phyloP scores from a whole-genome alignment of 208 protist genomes.

The Acanthamoeba royreba region DNA sequence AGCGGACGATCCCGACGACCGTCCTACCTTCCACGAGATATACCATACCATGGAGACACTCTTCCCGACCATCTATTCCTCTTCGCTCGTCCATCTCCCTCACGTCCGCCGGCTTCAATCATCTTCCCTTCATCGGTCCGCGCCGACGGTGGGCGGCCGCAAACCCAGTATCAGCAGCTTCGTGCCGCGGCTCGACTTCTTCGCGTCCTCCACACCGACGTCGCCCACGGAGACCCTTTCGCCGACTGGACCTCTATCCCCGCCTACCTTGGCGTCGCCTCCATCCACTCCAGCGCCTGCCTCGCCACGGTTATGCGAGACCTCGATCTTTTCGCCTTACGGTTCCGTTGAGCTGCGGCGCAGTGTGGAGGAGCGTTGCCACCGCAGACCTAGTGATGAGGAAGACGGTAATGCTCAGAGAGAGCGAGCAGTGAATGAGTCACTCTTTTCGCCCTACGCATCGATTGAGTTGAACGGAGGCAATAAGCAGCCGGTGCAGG shows the following conservation, averaged over 20 bases:
- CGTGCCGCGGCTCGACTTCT: neutral
- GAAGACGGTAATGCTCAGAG: no score
- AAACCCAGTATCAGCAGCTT: neutral
- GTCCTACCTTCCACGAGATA: conserved; percentile 26
- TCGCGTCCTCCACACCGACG: neutral
- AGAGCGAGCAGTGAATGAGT: no score
- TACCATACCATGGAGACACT: neutral
- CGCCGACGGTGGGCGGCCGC: no score
- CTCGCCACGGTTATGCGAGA: no score
- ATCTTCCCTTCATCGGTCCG: neutral
- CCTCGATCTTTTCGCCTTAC: neutral
- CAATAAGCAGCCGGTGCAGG: no score
- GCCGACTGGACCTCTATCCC: neutral
- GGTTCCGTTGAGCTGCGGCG: neutral
- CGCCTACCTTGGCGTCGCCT: neutral
- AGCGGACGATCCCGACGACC: neutral
- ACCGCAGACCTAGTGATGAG: no score
- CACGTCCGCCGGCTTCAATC: no score
- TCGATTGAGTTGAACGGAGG: no score
- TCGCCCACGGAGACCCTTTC: neutral
- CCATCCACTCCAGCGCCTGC: no score
- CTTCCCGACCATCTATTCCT: neutral
- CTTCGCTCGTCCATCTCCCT: neutral
- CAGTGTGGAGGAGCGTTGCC: neutral
- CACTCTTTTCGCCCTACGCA: no score